Percentiles rank a stretch among this genome's conserved stretches.
Evolutionary conservation across 2,329 filamentous ascomycete genomes (phyloP).

Genomic region (Chaetomiaceae sp.): DNA sequence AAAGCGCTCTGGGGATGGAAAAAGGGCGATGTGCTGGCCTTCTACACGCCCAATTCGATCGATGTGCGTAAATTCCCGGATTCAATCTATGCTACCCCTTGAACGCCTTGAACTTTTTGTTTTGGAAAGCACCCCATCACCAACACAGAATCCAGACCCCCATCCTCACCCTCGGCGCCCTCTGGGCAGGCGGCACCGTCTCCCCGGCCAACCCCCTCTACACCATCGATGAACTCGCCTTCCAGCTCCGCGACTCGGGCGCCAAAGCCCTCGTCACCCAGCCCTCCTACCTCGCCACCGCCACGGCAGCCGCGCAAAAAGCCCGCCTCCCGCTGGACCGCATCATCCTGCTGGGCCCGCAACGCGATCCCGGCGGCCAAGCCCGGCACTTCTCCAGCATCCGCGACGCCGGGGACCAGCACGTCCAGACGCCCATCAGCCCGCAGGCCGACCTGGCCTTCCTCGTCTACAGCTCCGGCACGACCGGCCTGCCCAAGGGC

Average conservation of each 20-base stretch:
- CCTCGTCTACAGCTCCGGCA: slow-evolving; percentile 84
- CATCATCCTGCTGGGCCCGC: slow-evolving; percentile 73
- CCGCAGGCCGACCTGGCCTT: slow-evolving; percentile 73
- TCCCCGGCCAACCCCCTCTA: slow-evolving; percentile 89
- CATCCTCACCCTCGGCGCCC: slow-evolving; percentile 68
- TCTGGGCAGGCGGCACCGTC: slow-evolving; percentile 77
- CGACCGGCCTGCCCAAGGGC: slow-evolving; percentile 86
- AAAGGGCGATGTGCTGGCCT: slow-evolving; percentile 75
- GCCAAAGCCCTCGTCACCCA: slow-evolving; percentile 76
- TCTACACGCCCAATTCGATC: slow-evolving; percentile 83
- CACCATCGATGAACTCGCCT: slow-evolving; percentile 75
- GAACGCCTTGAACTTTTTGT: no score
- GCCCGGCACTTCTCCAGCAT: slow-evolving; percentile 71
- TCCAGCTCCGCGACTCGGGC: slow-evolving; percentile 74
- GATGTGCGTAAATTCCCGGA: slow-evolving; percentile 41
- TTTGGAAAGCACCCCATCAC: not conserved
- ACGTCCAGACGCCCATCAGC: slow-evolving; percentile 39
- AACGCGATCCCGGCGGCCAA: slow-evolving; percentile 51
- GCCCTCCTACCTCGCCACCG: slow-evolving; percentile 58
- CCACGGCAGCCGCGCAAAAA: slow-evolving; percentile 61
- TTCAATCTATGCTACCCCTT: not conserved
- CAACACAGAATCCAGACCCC: slow-evolving; percentile 45
- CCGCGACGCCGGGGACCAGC: slow-evolving; percentile 56
- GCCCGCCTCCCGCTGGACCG: slow-evolving; percentile 67
- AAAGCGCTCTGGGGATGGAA: slow-evolving; percentile 71